Conservation (phyloP, 2,329 filamentous ascomycete genomes). For the Apiospora pterosperma region DNA sequence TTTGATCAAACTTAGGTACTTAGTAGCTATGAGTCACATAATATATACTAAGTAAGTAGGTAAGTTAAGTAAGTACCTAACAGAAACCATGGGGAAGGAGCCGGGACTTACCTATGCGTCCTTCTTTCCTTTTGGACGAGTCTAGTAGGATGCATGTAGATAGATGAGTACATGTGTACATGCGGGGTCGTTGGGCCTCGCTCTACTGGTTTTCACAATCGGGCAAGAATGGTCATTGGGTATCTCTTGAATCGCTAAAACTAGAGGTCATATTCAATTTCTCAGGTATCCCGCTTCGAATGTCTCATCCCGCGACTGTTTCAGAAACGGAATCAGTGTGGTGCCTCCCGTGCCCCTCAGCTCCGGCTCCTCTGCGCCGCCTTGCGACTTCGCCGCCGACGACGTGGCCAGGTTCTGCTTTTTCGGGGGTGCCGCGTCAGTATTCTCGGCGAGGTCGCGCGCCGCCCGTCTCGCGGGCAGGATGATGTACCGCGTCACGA, state of each 20-base stretch:
- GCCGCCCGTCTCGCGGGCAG: constrained; percentile 59
- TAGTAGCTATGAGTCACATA: no score
- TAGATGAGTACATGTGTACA: no score
- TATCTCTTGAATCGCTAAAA: background rate
- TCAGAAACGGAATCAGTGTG: constrained; percentile 81
- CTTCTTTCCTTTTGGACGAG: no score
- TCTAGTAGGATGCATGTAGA: no score
- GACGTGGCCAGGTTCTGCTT: constrained; percentile 43
- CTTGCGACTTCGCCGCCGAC: constrained; percentile 27
- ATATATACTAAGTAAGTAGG: no score
- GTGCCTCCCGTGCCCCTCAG: constrained; percentile 86
- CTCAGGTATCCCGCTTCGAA: constrained; percentile 11
- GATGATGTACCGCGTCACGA: constrained; percentile 89
- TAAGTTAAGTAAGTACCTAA: no score
- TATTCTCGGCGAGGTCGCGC: constrained; percentile 26
- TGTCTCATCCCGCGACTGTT: constrained; percentile 85
- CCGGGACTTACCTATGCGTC: no score
- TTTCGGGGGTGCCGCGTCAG: constrained; percentile 20
- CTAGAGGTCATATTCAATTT: background rate
- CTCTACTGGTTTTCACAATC: background rate
- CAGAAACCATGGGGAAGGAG: no score
- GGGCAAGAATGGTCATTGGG: background rate
- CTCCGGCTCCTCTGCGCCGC: constrained; percentile 49
- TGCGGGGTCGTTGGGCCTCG: background rate
- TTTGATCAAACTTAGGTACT: no score